Evolutionary conservation across 192 early-diverging fungal genomes (phyloP).

Genomic region (Kickxella alabastrina): DNA sequence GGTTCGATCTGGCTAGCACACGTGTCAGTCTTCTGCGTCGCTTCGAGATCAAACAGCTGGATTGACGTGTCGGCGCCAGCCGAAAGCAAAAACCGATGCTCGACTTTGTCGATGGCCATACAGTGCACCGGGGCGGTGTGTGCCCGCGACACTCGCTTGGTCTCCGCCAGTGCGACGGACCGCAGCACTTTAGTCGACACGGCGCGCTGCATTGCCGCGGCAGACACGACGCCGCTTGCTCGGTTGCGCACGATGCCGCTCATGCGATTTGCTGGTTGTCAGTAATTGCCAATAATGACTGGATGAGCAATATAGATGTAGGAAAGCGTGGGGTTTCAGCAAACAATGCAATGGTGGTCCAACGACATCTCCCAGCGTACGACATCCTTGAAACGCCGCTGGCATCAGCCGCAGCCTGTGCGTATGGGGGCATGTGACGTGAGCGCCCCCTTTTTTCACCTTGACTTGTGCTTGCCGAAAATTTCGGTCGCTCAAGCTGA

Average conservation of each 20-base stretch:
- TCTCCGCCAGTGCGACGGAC: slow-evolving; percentile 26
- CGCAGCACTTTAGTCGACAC: slow-evolving; percentile 16
- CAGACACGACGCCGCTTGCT: slow-evolving; percentile 5
- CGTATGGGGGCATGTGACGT: too few species aligned
- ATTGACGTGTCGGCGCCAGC: slow-evolving; percentile 42
- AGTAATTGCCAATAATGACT: too few species aligned
- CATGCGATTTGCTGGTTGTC: neutral
- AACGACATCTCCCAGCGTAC: too few species aligned
- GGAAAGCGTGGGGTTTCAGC: too few species aligned
- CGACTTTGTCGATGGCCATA: slow-evolving; percentile 29
- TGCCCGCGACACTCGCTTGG: slow-evolving; percentile 22
- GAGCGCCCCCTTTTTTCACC: too few species aligned
- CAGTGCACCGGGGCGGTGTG: slow-evolving; percentile 36
- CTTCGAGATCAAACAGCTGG: slow-evolving; percentile 44
- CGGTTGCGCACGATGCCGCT: slow-evolving; percentile 15
- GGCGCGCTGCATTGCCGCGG: slow-evolving; percentile 3
- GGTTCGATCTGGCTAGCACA: slow-evolving; percentile 18
- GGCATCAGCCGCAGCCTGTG: too few species aligned
- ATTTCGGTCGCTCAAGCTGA: too few species aligned
- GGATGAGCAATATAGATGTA: too few species aligned
- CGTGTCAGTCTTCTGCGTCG: neutral
- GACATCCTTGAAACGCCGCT: too few species aligned
- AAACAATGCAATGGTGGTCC: too few species aligned
- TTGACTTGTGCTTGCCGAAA: too few species aligned
- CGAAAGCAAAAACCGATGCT: slow-evolving; percentile 31